Percentiles rank a stretch among this genome's conserved stretches.
Evolutionary conservation across 768 basidiomycete species (phyloP).

Genomic region (Tylopilus balloui): DNA sequence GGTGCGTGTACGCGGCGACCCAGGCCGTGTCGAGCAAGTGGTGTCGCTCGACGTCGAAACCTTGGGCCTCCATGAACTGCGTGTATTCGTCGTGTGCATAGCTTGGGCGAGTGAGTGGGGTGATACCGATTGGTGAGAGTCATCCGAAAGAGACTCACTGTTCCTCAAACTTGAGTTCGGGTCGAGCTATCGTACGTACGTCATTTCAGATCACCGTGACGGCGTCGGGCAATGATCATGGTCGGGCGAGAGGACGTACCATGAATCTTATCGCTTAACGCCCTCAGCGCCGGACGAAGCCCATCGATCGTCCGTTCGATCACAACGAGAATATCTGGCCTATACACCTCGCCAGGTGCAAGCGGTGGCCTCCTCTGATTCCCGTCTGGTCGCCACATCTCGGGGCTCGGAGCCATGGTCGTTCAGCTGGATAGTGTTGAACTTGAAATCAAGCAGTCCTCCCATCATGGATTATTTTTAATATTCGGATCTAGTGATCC

Average conservation of each 20-base stretch:
- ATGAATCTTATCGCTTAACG: conserved; percentile 68
- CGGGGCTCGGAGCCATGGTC: background rate
- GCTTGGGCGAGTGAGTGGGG: background rate
- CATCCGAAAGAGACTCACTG: conserved; percentile 40
- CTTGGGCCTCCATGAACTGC: conserved; percentile 59
- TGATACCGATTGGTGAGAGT: background rate
- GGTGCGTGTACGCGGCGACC: conserved; percentile 58
- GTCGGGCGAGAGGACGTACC: conserved; percentile 34
- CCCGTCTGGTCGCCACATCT: conserved; percentile 3
- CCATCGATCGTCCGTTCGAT: conserved; percentile 52
- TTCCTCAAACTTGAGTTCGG: conserved; percentile 67
- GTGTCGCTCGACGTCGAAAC: conserved; percentile 59
- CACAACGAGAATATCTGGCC: conserved; percentile 55
- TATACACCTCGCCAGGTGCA: conserved; percentile 36
- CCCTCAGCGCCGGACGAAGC: conserved; percentile 52
- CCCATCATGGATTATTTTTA: background rate
- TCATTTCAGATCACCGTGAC: background rate
- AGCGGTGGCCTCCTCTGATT: conserved; percentile 1
- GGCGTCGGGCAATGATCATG: background rate
- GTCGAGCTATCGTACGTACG: conserved; percentile 44
- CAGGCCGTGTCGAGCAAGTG: conserved; percentile 70
- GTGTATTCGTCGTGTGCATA: conserved; percentile 71
- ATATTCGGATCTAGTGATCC: conserved; percentile 1
- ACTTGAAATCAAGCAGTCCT: background rate
- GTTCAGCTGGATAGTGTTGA: background rate